These are phyloP conservation scores for Stemphylium lycopersici DNA, from an alignment of 2,329 filamentous ascomycete genomes.

Conservation along the genomic window DNA sequence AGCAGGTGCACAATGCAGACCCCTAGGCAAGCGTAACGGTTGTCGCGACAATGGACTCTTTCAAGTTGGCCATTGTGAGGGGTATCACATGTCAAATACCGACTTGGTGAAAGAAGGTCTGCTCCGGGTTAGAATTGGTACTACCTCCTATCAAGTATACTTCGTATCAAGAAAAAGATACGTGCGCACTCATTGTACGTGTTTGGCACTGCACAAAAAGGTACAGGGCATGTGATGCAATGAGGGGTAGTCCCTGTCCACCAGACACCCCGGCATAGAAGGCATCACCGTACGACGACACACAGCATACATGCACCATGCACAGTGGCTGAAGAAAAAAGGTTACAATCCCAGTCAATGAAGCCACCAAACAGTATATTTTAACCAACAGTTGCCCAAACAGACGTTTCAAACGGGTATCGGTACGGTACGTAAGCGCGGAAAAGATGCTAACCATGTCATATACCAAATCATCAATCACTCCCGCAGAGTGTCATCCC, in stretches of 20 bases:
- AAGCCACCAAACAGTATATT: slow-evolving; percentile 11
- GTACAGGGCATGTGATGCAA: neutral
- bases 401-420: slow-evolving; percentile 42
- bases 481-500: slow-evolving; percentile 71
- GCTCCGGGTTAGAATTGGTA: neutral
- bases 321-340: neutral
- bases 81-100: slow-evolving; percentile 14
- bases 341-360: neutral
- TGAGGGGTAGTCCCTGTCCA: neutral
- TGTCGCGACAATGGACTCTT: slow-evolving; percentile 1
- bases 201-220: neutral
- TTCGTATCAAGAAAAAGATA: neutral
- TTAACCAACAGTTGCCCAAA: slow-evolving; percentile 12
- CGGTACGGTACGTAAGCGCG: slow-evolving; percentile 33
- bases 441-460: slow-evolving; percentile 23
- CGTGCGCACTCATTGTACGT: neutral
- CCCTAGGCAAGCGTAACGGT: slow-evolving; percentile 2
- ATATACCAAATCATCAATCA: slow-evolving; percentile 26
- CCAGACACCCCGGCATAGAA: neutral
- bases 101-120: neutral
- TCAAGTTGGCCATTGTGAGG: neutral
- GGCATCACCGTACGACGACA: neutral
- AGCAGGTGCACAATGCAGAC: neutral
- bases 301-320: slow-evolving; percentile 4
- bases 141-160: neutral